Evolutionary conservation across 202 grass and related monocot species (phyloP), one percentile per base, ranked within the genome.

Genomic region (Carex sylvatica): DNA sequence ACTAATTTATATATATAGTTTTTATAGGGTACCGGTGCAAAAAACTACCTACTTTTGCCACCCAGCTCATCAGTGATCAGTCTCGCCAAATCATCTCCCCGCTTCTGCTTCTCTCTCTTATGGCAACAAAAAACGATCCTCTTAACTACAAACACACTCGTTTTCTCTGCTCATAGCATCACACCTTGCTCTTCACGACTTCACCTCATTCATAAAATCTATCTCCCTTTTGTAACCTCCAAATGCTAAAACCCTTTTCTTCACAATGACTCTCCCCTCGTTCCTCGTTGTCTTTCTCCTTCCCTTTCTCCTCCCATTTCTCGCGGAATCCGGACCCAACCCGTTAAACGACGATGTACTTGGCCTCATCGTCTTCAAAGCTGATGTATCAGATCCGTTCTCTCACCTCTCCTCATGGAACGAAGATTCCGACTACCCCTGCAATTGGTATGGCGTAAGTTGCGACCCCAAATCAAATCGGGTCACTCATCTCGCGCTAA

Each of bases 311-410:
- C 78, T 92, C 54, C 73, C 64, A 19, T 68, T 49, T 66, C 33
- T 15, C 67, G 54, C n/a, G 53, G 18, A 44, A 55, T 52, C 13
- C 76, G 18, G 73, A 55, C 84, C 70, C 38, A 18, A 28, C 62
- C 83, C 83, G 59, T 81, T 95, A 5, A 97, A 88, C 83, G 89
- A 95, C 83, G 91, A 95, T 66, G 91, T 95, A 60, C 96, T 98
- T 20, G 96, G 92, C 19, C 84, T 98, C 66, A 94, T 98, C 49
- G 96, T 95, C 51, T 98, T 98, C 91, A 98, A 98, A 84, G 92
- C 89, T 22, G 96, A 83, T 80, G 59, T 98, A 0, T 68, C 67
- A 31, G 92, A 98, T 85, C 96, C 91, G 2, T 52, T 78, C 22
- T 88, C 86, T 61, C 87, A 83, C 74, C 96, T 98, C 74, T 78